Evolutionary conservation across 1,284 basidiomycete genomes (phyloP).

Genomic region (Trichosporon sp.): DNA sequence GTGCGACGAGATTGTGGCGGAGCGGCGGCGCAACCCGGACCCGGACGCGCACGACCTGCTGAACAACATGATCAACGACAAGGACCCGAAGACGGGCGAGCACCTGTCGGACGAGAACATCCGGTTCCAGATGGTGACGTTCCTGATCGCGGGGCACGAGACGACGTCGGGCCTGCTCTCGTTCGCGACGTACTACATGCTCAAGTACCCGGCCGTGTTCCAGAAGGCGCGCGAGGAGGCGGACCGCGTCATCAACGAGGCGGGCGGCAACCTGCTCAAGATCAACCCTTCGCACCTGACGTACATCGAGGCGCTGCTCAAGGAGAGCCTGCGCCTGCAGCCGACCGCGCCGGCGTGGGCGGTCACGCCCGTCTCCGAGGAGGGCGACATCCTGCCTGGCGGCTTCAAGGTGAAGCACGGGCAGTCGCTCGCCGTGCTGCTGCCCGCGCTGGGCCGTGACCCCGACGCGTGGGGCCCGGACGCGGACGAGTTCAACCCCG

Average conservation of each 20-base stretch:
- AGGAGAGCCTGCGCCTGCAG: constrained; percentile 54
- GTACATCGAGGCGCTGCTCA: constrained; percentile 55
- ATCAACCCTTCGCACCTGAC: constrained; percentile 50
- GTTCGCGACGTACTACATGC: constrained; percentile 49
- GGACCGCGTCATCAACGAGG: constrained; percentile 49
- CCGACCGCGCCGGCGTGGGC: constrained; percentile 48
- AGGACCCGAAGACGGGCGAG: constrained; percentile 55
- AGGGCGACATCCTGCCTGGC: constrained; percentile 17
- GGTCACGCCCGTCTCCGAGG: constrained; percentile 9
- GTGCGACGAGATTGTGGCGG: constrained; percentile 21
- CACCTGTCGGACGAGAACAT: constrained; percentile 53
- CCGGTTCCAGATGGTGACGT: constrained; percentile 55
- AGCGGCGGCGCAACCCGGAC: constrained; percentile 16
- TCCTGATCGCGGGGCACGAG: constrained; percentile 58
- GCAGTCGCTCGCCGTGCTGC: constrained; percentile 41
- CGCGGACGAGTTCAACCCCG: constrained; percentile 47
- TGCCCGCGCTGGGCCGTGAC: constrained; percentile 51
- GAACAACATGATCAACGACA: constrained; percentile 54
- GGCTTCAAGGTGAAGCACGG: constrained; percentile 50
- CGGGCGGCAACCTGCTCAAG: constrained; percentile 18
- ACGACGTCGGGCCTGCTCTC: constrained; percentile 51
- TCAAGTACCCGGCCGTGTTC: constrained; percentile 54
- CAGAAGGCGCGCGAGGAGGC: constrained; percentile 57
- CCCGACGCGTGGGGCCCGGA: constrained; percentile 56
- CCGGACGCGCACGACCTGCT: constrained; percentile 49